Evolutionary conservation across 176 grass and related monocot genomes (phyloP), one percentile per base, ranked within the genome.

Genomic region (Oryza coarctata): DNA sequence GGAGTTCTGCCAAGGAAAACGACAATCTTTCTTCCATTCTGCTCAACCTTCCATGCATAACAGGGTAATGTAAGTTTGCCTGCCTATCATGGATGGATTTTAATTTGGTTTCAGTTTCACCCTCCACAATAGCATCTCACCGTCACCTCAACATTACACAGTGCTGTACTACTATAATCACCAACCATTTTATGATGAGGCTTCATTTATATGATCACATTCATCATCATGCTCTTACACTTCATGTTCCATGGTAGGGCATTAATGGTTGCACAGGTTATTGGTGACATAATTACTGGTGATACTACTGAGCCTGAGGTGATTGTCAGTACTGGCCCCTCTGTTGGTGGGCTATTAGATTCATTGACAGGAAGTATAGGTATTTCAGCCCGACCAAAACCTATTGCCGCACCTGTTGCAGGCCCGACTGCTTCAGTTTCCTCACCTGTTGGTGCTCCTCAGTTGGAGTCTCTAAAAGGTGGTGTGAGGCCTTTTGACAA

Each of bases 61-160:
- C 92, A 95, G 95, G 95, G 95, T 98, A 98, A 94, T 91, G 87
- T 94, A 94, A 94, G 92, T 94, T 91, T 79, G 65, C 13, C 69
- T 77, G 47, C 83, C 71, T 86, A 66, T 63, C 77, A 83, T 76
- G 20, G 5, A 40, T 39, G 23, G 13, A 31, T 62, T 13, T 55
- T 84, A 11, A 9, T 67, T 74, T 70, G 20, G n/a, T 71, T 4
- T 40, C 12, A 30, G 22, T 74, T 85, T 17, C 52, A 81, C 38
- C 33, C 22, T 75, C 18, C 41, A 58, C 67, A 44, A 3, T 50
- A 26, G 5, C 31, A 83, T 55, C 26, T 5, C 28, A 35, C 15
- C 44, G 55, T 39, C 12, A 27, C 27, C 39, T 27, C 39, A 32
- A 50, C 15, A 78, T 25, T 39, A 13, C 74, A 70, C 34, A 70